Conservation (phyloP, 1,284 basidiomycete genomes). For the Pterulicium gracile region DNA sequence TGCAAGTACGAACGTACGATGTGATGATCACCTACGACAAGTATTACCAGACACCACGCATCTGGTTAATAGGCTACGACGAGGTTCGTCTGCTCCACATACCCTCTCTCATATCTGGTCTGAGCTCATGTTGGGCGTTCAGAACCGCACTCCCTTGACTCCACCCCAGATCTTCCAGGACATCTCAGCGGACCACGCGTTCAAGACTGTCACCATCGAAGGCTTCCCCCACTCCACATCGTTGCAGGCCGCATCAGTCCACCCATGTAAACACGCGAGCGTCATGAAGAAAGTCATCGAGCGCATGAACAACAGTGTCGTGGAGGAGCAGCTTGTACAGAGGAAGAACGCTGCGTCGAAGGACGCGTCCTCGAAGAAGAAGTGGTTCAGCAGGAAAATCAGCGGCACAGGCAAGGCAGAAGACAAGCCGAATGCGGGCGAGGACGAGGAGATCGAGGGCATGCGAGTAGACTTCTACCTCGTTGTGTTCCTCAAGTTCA, state of each 20-base stretch:
- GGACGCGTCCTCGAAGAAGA: constrained; percentile 73
- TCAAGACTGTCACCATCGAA: constrained; percentile 99
- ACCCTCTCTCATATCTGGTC: constrained; percentile 2
- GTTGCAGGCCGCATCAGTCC: constrained; percentile 83
- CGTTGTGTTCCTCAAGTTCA: constrained; percentile 96
- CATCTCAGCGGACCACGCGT: constrained; percentile 92
- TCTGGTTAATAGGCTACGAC: constrained; percentile 93
- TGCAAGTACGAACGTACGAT: constrained; percentile 97
- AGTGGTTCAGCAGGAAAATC: constrained; percentile 68
- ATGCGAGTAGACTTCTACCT: constrained; percentile 94
- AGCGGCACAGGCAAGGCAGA: constrained; percentile 49
- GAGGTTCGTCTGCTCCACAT: no score
- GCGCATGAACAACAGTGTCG: constrained; percentile 87
- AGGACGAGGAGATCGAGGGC: constrained; percentile 70
- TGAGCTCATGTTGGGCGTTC: constrained; percentile 6
- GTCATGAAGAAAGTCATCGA: constrained; percentile 99
- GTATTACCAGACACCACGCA: constrained; percentile 93
- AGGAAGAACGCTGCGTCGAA: constrained; percentile 29
- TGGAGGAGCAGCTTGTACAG: constrained; percentile 63
- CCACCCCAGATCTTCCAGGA: constrained; percentile 95
- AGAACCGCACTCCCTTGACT: constrained; percentile 82
- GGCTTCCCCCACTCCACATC: constrained; percentile 88
- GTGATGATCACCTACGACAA: constrained; percentile 99
- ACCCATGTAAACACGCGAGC: constrained; percentile 97
- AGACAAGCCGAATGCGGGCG: constrained; percentile 26